Evolutionary conservation across 306 rosid species (phyloP).

Genomic region (Sphenostylis stenocarpa): DNA sequence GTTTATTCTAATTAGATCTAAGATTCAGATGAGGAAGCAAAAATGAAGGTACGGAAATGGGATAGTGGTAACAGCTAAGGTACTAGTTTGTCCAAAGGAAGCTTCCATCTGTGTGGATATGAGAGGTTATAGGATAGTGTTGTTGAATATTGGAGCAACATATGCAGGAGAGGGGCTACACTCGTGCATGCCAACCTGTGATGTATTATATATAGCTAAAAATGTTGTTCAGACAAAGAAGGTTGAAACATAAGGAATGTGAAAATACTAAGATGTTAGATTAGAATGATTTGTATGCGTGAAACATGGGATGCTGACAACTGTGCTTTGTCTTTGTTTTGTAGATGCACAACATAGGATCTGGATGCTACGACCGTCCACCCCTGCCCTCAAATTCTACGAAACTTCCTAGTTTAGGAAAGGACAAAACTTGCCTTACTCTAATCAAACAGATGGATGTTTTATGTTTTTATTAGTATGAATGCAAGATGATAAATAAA

Average conservation of each 20-base stretch:
- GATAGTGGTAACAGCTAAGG: conserved; percentile 46
- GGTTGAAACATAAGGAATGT: neutral
- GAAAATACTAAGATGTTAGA: conserved; percentile 1
- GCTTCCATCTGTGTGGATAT: conserved; percentile 36
- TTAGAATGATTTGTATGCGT: neutral
- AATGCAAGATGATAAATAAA: too few relatives aligned
- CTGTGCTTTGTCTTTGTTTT: conserved; percentile 32
- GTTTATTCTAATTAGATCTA: conserved; percentile 34
- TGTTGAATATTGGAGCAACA: conserved; percentile 20
- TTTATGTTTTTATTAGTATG: too few relatives aligned
- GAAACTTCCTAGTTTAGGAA: conserved; percentile 29
- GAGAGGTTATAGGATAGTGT: conserved; percentile 35
- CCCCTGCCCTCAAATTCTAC: neutral
- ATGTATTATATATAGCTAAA: neutral
- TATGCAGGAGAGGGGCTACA: conserved; percentile 20
- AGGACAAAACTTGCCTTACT: conserved; percentile 27
- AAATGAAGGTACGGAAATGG: conserved; percentile 48
- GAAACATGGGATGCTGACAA: conserved; percentile 25
- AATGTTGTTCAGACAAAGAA: neutral
- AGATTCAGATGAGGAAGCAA: conserved; percentile 43
- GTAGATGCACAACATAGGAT: conserved; percentile 9
- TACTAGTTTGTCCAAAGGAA: conserved; percentile 45
- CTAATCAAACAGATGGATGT: too few relatives aligned
- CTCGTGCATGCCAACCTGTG: conserved; percentile 45
- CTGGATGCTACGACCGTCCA: conserved; percentile 19